These are phyloP conservation scores for Hemerocallis citrina DNA, from an alignment of 106 monocot species.

Conservation along the genomic window DNA sequence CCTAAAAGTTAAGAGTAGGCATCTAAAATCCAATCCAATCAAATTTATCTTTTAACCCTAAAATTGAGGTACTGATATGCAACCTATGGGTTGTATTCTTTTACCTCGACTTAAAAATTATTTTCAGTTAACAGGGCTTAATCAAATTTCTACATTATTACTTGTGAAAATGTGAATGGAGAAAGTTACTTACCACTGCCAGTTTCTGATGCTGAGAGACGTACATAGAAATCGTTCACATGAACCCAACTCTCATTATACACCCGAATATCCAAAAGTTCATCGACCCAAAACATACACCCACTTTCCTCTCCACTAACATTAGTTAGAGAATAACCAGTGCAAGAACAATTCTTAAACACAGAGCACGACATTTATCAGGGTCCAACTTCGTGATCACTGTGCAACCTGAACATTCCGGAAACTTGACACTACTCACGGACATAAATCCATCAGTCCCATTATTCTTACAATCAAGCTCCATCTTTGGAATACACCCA, in stretches of 20 bases:
- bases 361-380: slow-evolving; percentile 15
- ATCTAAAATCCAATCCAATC: no score
- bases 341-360: slow-evolving; percentile 41
- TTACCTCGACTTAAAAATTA: no score
- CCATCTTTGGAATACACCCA: slow-evolving; percentile 29
- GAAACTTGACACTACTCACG: slow-evolving; percentile 19
- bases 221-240: slow-evolving; percentile 1
- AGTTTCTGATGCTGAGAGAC: neutral
- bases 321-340: slow-evolving; percentile 29
- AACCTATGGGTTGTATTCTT: no score
- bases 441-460: slow-evolving; percentile 21
- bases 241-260: neutral
- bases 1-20: no score
- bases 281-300: slow-evolving; percentile 33
- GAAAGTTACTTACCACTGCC: no score
- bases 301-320: slow-evolving; percentile 3
- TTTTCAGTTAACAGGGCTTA: no score
- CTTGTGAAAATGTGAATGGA: no score
- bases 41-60: no score
- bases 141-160: no score
- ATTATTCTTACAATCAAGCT: slow-evolving; percentile 20
- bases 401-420: slow-evolving; percentile 12
- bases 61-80: no score
- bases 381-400: slow-evolving; percentile 5
- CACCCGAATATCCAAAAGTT: slow-evolving; percentile 16